These are phyloP conservation scores for Phoma sp. DNA, from an alignment of 2,329 filamentous ascomycete species.

Conservation along the genomic window DNA sequence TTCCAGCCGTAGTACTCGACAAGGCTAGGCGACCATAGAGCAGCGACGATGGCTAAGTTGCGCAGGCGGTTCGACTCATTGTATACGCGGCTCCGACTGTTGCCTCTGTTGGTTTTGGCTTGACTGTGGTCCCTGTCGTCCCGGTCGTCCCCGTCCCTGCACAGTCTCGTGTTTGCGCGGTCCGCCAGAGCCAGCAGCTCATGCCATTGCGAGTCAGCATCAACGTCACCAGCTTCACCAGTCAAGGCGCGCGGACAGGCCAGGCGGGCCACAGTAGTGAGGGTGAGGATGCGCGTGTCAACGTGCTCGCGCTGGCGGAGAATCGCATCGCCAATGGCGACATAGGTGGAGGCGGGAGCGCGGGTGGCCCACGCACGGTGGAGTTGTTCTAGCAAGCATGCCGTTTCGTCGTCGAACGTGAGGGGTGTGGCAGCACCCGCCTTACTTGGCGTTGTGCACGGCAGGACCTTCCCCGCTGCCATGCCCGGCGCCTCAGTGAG, in stretches of 20 bases:
- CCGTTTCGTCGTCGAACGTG: slow-evolving; percentile 1
- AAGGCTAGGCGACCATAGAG: neutral
- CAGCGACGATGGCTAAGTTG: neutral
- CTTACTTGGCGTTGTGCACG: too few species aligned
- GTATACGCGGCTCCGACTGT: neutral
- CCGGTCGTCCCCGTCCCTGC: neutral
- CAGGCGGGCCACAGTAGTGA: neutral
- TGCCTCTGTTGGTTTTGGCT: too few species aligned
- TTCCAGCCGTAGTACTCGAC: neutral
- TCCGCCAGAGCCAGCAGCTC: slow-evolving; percentile 1
- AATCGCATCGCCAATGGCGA: neutral
- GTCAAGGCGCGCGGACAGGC: neutral
- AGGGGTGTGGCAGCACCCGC: too few species aligned
- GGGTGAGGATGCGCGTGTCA: neutral
- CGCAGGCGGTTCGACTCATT: neutral
- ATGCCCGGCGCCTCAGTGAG: too few species aligned
- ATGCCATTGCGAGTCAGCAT: neutral
- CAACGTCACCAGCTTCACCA: neutral
- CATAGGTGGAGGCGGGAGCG: neutral
- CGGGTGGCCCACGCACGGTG: neutral
- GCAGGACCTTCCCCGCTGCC: too few species aligned
- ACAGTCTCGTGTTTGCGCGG: neutral
- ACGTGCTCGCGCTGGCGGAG: neutral
- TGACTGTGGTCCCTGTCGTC: too few species aligned
- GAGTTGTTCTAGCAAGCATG: neutral